These are phyloP conservation scores for Backusella tarrabulga DNA, from an alignment of 192 early-diverging fungal genomes.

Conservation along the genomic window DNA sequence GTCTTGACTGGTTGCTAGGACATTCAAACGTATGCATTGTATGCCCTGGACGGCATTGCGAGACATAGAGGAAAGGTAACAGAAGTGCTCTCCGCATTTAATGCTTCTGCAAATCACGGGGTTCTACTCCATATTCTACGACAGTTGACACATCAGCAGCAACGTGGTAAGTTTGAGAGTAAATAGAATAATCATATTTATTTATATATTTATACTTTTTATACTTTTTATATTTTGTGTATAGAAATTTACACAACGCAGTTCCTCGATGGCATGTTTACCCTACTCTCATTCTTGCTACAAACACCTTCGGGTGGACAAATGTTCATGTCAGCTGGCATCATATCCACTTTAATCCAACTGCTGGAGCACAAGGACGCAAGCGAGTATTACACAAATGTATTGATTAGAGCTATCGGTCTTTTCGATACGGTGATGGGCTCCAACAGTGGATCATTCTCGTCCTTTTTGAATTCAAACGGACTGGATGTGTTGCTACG, in stretches of 20 bases:
- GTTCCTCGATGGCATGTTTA: slow-evolving; percentile 80
- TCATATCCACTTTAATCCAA: slow-evolving; percentile 73
- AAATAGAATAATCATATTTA: background rate
- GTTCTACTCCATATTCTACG: slow-evolving; percentile 80
- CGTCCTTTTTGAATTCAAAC: slow-evolving; percentile 78
- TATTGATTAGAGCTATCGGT: slow-evolving; percentile 62
- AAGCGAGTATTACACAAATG: background rate
- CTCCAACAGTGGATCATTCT: slow-evolving; percentile 66
- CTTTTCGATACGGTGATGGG: slow-evolving; percentile 82
- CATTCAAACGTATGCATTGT: slow-evolving; percentile 80
- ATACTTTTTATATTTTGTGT: too few species aligned
- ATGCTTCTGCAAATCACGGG: slow-evolving; percentile 92
- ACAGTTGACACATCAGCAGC: slow-evolving; percentile 50
- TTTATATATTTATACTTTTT: too few species aligned
- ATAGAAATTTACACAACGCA: slow-evolving; percentile 53
- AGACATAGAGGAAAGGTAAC: slow-evolving; percentile 71
- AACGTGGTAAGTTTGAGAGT: background rate
- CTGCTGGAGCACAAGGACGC: slow-evolving; percentile 62
- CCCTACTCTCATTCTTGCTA: slow-evolving; percentile 71
- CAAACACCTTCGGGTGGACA: slow-evolving; percentile 78
- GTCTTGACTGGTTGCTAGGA: slow-evolving; percentile 34
- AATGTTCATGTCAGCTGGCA: slow-evolving; percentile 88
- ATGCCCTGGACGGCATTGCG: slow-evolving; percentile 81
- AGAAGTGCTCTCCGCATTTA: slow-evolving; percentile 84
- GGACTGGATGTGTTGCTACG: slow-evolving; percentile 75